Percentiles rank a stretch among this genome's conserved stretches.
Evolutionary conservation across 2,329 filamentous ascomycete species (phyloP).

Genomic region (Camillea tinctor): DNA sequence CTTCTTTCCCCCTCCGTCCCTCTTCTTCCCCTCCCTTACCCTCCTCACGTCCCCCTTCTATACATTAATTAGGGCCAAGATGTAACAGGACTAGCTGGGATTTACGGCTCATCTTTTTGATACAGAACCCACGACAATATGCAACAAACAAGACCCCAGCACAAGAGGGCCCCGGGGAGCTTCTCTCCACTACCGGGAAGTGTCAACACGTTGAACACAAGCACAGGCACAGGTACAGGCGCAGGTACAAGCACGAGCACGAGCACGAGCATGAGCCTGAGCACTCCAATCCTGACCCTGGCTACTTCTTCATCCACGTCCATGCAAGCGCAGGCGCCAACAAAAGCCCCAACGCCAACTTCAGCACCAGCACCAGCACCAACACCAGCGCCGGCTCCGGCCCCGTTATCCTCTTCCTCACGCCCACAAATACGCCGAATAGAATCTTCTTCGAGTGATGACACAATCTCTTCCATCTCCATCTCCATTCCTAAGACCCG

Average conservation of each 20-base stretch:
- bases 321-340: no score
- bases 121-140: constrained; percentile 18
- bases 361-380: no score
- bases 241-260: constrained; percentile 28
- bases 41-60: no score
- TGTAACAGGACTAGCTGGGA: constrained; percentile 20
- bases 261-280: no score
- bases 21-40: no score
- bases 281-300: background rate
- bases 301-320: background rate
- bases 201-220: constrained; percentile 25
- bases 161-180: constrained; percentile 40
- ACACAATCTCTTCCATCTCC: constrained; percentile 24
- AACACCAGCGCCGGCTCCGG: constrained; percentile 28
- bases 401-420: constrained; percentile 23
- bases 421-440: constrained; percentile 42
- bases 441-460: constrained; percentile 47
- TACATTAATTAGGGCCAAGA: constrained; percentile 12
- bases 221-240: constrained; percentile 6
- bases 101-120: constrained; percentile 8
- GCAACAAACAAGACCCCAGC: constrained; percentile 32
- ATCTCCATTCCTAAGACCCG: constrained; percentile 49
- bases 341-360: no score
- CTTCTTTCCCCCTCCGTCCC: no score
- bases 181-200: constrained; percentile 51